Conservation (phyloP, 768 basidiomycete genomes). For the Tephrocybe sp. region DNA sequence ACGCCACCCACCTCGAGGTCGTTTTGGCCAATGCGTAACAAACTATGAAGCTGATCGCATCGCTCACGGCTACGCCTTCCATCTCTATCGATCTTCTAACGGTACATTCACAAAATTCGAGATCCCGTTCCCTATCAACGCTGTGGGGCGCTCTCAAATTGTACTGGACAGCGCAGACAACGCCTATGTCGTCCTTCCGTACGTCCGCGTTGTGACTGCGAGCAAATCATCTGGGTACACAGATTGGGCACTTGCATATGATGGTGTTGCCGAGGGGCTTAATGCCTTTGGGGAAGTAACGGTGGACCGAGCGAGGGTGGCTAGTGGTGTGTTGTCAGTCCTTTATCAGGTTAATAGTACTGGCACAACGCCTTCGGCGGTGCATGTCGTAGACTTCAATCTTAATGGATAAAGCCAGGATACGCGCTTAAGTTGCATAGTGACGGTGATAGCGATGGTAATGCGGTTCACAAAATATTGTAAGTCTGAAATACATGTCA, state of each 20-base stretch:
- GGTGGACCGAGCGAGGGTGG: constrained; percentile 38
- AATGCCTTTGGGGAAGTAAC: constrained; percentile 48
- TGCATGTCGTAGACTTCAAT: constrained; percentile 40
- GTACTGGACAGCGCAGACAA: constrained; percentile 42
- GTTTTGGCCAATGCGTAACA: constrained; percentile 46
- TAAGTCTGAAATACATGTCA: no score
- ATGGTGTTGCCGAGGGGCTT: constrained; percentile 38
- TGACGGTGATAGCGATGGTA: no score
- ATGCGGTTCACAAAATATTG: no score
- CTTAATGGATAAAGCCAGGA: constrained; percentile 31
- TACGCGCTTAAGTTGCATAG: no score
- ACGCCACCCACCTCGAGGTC: constrained; percentile 26
- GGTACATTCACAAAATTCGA: constrained; percentile 46
- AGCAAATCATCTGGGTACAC: constrained; percentile 45
- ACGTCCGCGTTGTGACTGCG: constrained; percentile 41
- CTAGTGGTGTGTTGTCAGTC: constrained; percentile 38
- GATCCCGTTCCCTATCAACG: constrained; percentile 42
- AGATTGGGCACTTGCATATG: constrained; percentile 45
- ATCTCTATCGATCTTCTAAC: constrained; percentile 39
- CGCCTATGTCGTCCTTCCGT: constrained; percentile 45
- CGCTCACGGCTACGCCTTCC: constrained; percentile 39
- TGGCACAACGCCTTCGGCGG: constrained; percentile 42
- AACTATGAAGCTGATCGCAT: constrained; percentile 40
- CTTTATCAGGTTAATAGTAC: constrained; percentile 43
- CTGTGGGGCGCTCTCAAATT: constrained; percentile 47